Percentiles rank a stretch among this genome's conserved stretches.
Conservation (phyloP, 129 eudicot species). For the Flaveria bidentis region DNA sequence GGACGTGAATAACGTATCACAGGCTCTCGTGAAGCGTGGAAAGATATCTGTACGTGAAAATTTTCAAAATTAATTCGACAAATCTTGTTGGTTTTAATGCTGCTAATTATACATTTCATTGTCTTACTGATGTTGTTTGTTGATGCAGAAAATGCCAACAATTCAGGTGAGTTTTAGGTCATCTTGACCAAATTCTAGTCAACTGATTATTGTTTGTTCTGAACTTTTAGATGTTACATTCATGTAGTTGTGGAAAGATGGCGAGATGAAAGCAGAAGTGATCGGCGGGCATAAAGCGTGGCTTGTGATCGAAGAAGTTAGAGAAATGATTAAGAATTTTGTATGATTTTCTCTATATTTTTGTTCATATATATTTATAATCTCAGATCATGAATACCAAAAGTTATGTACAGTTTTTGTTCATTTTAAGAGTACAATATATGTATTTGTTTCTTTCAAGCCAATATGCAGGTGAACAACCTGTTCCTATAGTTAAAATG, state of each 20-base stretch:
- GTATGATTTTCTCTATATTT: slow-evolving; percentile 35
- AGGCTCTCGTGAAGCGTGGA: slow-evolving; percentile 87
- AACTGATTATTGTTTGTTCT: neutral
- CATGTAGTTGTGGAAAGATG: slow-evolving; percentile 90
- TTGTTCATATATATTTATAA: slow-evolving; percentile 22
- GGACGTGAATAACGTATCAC: slow-evolving; percentile 97
- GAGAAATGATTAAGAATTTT: slow-evolving; percentile 69
- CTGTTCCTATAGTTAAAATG: neutral
- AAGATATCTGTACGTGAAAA: slow-evolving; percentile 67
- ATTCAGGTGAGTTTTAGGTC: slow-evolving; percentile 66
- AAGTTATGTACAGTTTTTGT: slow-evolving; percentile 30
- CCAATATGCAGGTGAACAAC: neutral
- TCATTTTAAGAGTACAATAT: neutral
- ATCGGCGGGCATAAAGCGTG: slow-evolving; percentile 98
- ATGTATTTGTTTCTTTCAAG: neutral
- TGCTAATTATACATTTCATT: neutral
- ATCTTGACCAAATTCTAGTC: neutral
- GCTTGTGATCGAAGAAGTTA: slow-evolving; percentile 96
- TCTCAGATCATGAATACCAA: slow-evolving; percentile 16
- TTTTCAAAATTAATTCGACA: neutral
- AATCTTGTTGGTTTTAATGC: neutral
- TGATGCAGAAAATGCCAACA: slow-evolving; percentile 93
- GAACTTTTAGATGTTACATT: slow-evolving; percentile 3
- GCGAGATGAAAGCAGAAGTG: slow-evolving; percentile 96
- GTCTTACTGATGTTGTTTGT: slow-evolving; percentile 13